phyloP scores from a whole-genome alignment of 2,329 filamentous ascomycete genomes.

The Nigrograna mackinnonii region DNA sequence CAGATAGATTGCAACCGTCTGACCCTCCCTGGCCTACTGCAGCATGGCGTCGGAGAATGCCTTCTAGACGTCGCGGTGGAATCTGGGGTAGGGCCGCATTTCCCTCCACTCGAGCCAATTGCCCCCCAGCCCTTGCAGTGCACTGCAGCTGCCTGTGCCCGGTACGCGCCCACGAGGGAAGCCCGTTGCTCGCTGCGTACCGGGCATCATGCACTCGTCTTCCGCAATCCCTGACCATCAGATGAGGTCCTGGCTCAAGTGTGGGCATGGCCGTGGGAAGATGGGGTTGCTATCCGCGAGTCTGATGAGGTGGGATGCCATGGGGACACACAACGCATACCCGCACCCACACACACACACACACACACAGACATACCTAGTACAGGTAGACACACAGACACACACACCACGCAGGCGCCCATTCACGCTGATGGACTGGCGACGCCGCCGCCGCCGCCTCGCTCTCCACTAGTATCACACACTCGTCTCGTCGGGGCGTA shows the following conservation, averaged over 20 bases:
- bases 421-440: too few relatives aligned
- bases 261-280: too few relatives aligned
- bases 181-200: slow-evolving; percentile 5
- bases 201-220: slow-evolving; percentile 8
- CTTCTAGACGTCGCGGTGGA: slow-evolving; percentile 23
- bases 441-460: too few relatives aligned
- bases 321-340: too few relatives aligned
- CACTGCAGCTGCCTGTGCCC: slow-evolving; percentile 2
- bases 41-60: slow-evolving; percentile 18
- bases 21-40: slow-evolving; percentile 7
- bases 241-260: too few relatives aligned
- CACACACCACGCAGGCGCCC: too few relatives aligned
- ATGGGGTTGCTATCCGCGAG: neutral
- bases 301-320: too few relatives aligned
- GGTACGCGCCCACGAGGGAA: slow-evolving; percentile 9
- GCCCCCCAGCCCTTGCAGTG: slow-evolving; percentile 1
- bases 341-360: too few relatives aligned
- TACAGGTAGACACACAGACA: too few relatives aligned
- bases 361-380: too few relatives aligned
- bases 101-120: slow-evolving; percentile 25
- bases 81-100: slow-evolving; percentile 33
- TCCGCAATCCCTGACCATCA: slow-evolving; percentile 17
- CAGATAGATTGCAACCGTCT: slow-evolving; percentile 20
- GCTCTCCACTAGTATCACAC: too few relatives aligned
- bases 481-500: too few relatives aligned